A percentile compares a stretch with the other conserved stretches of the same genome.
These are phyloP conservation scores for Agapanthus africanus DNA, from an alignment of 106 monocot species.

Conservation along the genomic window DNA sequence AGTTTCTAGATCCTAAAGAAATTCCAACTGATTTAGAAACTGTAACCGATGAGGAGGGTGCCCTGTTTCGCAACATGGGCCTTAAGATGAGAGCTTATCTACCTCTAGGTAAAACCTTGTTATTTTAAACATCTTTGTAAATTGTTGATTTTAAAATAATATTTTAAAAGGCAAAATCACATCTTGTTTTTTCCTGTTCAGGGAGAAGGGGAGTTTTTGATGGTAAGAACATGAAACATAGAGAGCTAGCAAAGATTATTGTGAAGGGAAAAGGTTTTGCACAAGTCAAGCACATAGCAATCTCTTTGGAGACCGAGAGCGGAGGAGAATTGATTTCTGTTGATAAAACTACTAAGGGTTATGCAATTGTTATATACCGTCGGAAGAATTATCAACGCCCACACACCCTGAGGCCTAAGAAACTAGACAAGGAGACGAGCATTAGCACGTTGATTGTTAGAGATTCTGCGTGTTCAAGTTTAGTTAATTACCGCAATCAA, in stretches of 20 bases:
- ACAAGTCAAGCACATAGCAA: conserved; percentile 88
- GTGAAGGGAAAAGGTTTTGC: conserved; percentile 76
- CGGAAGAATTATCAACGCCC: conserved; percentile 87
- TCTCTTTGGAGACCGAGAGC: conserved; percentile 93
- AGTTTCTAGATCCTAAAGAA: conserved; percentile 58
- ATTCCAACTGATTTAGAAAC: conserved; percentile 93
- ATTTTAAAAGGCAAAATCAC: not conserved
- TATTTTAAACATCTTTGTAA: not conserved
- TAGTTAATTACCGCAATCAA: too few relatives aligned
- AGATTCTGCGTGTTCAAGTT: too few relatives aligned
- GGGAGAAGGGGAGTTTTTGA: conserved; percentile 84
- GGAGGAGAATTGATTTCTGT: conserved; percentile 83
- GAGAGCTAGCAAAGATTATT: conserved; percentile 77
- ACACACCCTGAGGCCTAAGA: conserved; percentile 53
- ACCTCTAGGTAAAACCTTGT: conserved; percentile 37
- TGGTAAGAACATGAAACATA: conserved; percentile 83
- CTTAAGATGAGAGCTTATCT: conserved; percentile 78
- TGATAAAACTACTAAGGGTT: conserved; percentile 94
- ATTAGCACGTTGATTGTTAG: conserved; percentile 22
- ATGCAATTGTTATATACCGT: conserved; percentile 80
- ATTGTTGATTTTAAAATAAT: not conserved
- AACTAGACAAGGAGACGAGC: conserved; percentile 68
- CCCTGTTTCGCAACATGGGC: conserved; percentile 71
- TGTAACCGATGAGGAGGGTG: conserved; percentile 85
- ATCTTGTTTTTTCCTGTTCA: conserved; percentile 13